Evolutionary conservation across 805 yeast species (phyloP).

Genomic region (Candida sphagnicola): DNA sequence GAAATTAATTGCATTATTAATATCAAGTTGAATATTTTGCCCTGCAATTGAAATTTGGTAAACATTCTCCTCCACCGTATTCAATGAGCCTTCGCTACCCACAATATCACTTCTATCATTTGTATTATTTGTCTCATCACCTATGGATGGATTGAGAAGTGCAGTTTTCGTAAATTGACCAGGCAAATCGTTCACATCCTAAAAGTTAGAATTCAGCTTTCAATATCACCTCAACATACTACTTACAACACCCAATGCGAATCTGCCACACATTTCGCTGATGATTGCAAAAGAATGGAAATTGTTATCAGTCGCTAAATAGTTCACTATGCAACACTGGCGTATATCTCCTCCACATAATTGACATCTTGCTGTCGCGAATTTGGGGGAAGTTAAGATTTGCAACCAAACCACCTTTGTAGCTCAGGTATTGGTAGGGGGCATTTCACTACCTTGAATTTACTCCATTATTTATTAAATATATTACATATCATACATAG

Average conservation of each 20-base stretch:
- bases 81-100: slow-evolving; percentile 1
- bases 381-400: too few relatives aligned
- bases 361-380: too few relatives aligned
- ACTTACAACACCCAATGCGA: slow-evolving; percentile 45
- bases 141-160: slow-evolving; percentile 4
- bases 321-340: too few relatives aligned
- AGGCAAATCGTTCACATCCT: slow-evolving; percentile 26
- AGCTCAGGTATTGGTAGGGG: too few relatives aligned
- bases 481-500: too few relatives aligned
- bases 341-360: too few relatives aligned
- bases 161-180: slow-evolving; percentile 22
- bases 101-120: neutral
- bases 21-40: neutral
- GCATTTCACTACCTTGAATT: too few relatives aligned
- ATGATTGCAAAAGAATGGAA: slow-evolving; percentile 1
- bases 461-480: too few relatives aligned
- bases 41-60: slow-evolving; percentile 7
- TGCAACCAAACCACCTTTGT: too few relatives aligned
- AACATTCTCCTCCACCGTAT: neutral
- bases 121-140: neutral
- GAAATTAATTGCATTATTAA: slow-evolving; percentile 10
- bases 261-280: slow-evolving; percentile 59
- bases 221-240: too few relatives aligned
- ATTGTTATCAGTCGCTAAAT: too few relatives aligned
- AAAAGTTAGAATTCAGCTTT: neutral